Conservation (phyloP, 2,329 filamentous ascomycete species). For the Pseudocercospora vitis region DNA sequence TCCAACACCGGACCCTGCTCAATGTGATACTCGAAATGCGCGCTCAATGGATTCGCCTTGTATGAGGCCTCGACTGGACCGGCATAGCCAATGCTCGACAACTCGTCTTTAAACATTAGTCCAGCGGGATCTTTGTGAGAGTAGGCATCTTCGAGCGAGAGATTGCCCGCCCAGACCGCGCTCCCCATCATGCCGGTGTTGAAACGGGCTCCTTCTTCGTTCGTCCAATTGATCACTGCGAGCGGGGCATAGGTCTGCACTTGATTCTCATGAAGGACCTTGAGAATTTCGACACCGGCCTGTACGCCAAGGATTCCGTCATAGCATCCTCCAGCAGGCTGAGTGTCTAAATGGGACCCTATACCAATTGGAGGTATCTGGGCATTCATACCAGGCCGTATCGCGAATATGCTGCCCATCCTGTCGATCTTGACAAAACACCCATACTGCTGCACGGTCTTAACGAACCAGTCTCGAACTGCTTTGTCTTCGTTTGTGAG, state of each 20-base stretch:
- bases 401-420: constrained; percentile 27
- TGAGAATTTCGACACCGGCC: constrained; percentile 39
- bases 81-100: constrained; percentile 36
- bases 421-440: constrained; percentile 28
- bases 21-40: constrained; percentile 32
- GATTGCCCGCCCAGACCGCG: constrained; percentile 25
- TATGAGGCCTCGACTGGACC: constrained; percentile 27
- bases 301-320: constrained; percentile 32
- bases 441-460: constrained; percentile 24
- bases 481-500: constrained; percentile 28
- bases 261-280: constrained; percentile 39
- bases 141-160: constrained; percentile 32
- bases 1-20: constrained; percentile 26
- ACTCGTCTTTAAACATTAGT: constrained; percentile 23
- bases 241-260: constrained; percentile 28
- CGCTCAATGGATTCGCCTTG: constrained; percentile 23
- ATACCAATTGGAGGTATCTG: constrained; percentile 33
- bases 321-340: constrained; percentile 32
- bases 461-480: constrained; percentile 30
- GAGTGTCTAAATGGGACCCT: constrained; percentile 28
- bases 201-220: constrained; percentile 22
- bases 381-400: constrained; percentile 25
- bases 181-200: constrained; percentile 12
- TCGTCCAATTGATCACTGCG: constrained; percentile 31
- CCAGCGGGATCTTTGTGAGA: constrained; percentile 26